phyloP scores from a whole-genome alignment of 1,284 basidiomycete species.

The Lentinula novae-zelandiae region DNA sequence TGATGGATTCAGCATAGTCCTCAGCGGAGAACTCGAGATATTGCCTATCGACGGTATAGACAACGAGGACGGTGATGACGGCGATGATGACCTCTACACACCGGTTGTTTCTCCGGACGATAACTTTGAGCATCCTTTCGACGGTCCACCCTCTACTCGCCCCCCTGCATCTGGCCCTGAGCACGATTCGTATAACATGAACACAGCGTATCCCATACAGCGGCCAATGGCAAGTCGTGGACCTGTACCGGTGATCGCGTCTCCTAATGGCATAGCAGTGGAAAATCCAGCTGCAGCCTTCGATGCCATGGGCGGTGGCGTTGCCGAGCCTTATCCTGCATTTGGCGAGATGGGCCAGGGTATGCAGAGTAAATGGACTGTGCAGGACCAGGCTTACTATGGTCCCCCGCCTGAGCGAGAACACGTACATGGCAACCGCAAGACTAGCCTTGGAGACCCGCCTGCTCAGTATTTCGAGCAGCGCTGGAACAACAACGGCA shows the following conservation, averaged over 20 bases:
- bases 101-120: neutral
- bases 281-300: slow-evolving; percentile 7
- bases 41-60: slow-evolving; percentile 28
- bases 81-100: slow-evolving; percentile 4
- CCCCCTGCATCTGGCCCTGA: neutral
- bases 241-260: slow-evolving; percentile 12
- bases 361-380: slow-evolving; percentile 1
- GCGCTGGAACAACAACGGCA: neutral
- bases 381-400: neutral
- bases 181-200: neutral
- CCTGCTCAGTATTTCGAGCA: neutral
- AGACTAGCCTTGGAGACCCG: neutral
- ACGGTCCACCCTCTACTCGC: neutral
- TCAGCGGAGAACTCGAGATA: slow-evolving; percentile 66
- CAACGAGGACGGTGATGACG: slow-evolving; percentile 7
- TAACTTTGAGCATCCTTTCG: slow-evolving; percentile 2
- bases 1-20: slow-evolving; percentile 66
- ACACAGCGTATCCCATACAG: neutral
- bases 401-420: neutral
- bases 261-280: slow-evolving; percentile 9
- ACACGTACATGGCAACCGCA: neutral
- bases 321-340: neutral
- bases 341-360: neutral
- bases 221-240: neutral
- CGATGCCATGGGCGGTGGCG: neutral